These are phyloP conservation scores for Fusarium miscanthi DNA, from an alignment of 2,329 filamentous ascomycete genomes.

Conservation along the genomic window DNA sequence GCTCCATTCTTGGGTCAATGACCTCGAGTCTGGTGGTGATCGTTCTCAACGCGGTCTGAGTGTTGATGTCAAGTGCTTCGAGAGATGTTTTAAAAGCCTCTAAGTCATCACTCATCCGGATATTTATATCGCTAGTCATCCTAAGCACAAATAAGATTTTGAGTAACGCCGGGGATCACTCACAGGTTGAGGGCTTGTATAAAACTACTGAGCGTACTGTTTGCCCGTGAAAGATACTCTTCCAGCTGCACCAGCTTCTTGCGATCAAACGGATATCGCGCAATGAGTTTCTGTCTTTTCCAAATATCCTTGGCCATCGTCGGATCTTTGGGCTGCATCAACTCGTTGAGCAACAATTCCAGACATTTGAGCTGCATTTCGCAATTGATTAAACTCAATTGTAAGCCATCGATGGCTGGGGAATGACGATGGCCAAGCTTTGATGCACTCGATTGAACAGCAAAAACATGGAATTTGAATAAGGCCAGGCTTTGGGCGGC, in stretches of 20 bases:
- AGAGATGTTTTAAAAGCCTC: rapidly evolving
- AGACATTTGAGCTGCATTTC: not conserved
- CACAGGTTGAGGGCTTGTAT: not conserved
- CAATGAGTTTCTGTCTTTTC: rapidly evolving
- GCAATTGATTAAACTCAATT: rapidly evolving
- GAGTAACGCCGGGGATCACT: rapidly evolving
- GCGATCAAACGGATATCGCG: not conserved
- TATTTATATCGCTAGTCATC: rapidly evolving
- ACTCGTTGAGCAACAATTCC: rapidly evolving
- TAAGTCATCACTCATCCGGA: rapidly evolving
- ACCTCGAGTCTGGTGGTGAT: too few species aligned
- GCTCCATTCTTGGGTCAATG: rapidly evolving
- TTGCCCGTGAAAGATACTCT: not conserved
- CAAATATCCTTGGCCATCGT: rapidly evolving
- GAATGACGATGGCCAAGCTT: not conserved
- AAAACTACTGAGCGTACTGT: rapidly evolving
- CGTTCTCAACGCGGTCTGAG: rapidly evolving
- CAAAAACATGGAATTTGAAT: not conserved
- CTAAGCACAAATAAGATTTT: rapidly evolving
- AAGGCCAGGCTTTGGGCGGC: rapidly evolving
- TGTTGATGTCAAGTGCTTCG: rapidly evolving
- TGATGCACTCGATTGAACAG: rapidly evolving
- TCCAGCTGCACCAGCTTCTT: not conserved
- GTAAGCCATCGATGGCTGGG: not conserved
- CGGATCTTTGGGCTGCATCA: rapidly evolving